Percentiles rank a stretch among this genome's conserved stretches.
phyloP scores from a whole-genome alignment of 495 filamentous ascomycete species.

The Geopyxis carbonaria region DNA sequence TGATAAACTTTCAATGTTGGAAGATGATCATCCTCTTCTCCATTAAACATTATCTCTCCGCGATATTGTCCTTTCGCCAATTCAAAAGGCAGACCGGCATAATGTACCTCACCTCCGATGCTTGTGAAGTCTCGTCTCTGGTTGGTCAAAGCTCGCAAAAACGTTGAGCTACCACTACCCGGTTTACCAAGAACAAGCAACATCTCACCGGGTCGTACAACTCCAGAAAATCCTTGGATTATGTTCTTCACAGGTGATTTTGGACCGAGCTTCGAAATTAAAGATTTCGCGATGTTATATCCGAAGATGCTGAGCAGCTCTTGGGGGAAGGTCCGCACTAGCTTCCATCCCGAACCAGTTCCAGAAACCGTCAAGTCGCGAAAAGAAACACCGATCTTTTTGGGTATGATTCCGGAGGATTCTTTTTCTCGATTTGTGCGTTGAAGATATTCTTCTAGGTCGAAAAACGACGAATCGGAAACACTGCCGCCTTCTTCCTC shows the following conservation, averaged over 20 bases:
- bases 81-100: constrained; percentile 32
- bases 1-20: constrained; percentile 50
- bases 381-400: constrained; percentile 74
- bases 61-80: constrained; percentile 41
- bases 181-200: constrained; percentile 63
- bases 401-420: constrained; percentile 27
- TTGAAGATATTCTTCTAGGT: constrained; percentile 24
- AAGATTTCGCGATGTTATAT: constrained; percentile 18
- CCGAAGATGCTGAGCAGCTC: constrained; percentile 20
- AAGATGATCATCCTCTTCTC: constrained; percentile 49
- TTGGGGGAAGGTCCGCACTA: constrained; percentile 22
- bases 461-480: constrained; percentile 9
- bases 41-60: constrained; percentile 48
- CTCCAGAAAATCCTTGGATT: constrained; percentile 52
- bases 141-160: constrained; percentile 55
- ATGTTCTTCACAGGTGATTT: constrained; percentile 44
- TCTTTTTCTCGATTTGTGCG: constrained; percentile 10
- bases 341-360: constrained; percentile 32
- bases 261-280: constrained; percentile 21
- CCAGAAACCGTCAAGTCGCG: constrained; percentile 40
- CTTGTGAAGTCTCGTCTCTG: constrained; percentile 38
- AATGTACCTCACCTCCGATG: constrained; percentile 15
- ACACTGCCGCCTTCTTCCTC: constrained; percentile 15
- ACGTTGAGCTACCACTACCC: constrained; percentile 51
- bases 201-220: constrained; percentile 63